Base-by-base conservation (phyloP, 805 yeast species). In the Sugiyamaella marilandica region DNA sequence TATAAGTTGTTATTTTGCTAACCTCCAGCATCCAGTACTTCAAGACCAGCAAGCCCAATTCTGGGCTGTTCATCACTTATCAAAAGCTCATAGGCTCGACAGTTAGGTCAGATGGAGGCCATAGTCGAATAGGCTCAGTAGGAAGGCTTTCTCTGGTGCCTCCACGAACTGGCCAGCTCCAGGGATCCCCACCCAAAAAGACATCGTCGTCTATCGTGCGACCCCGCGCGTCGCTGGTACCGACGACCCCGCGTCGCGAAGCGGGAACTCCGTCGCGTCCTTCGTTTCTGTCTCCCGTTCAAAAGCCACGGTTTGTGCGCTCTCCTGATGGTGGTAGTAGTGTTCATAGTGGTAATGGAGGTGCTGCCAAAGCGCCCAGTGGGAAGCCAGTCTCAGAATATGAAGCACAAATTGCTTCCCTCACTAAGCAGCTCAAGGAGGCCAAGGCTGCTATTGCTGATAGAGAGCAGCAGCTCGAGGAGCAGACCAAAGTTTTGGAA, bases 31-130 rank as follows among this genome's bases (percentile, higher is more conserved):
- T 55, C 39, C 73, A 73, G 50, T 90, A 90, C 65, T 91, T 91
- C 64, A 72, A 73, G 3, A 87, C 91, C 0, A 69, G 73, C 5
- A 69, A 64, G 34, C 85, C 90, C 0, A 78, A 78, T 52, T 75
- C 89, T 16, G 97, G 97, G 0, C 68, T 91, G 29, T 91, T 91
- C 62, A 74, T 91, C n/a, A 54, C 70, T 7, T 66, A 60, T 47
- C 53, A 67, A 29, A 67, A 68, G 51, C 62, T 69, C 31, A 47
- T 56, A 34, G 53, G 51, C 14, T 45, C 59, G 16, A 54, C 55
- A 26, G 24, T 45, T 5, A 21, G 37, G 11, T n/a, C 47, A 11
- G 43, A 39, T 39, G 43, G 43, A 2, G 18, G 5, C 5, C 14
- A n/a, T 34, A 16, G 39, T 5, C 18, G 18, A 5, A 39, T 39